Conservation (phyloP, 1,284 basidiomycete species). For the Tylopilus sp. region DNA sequence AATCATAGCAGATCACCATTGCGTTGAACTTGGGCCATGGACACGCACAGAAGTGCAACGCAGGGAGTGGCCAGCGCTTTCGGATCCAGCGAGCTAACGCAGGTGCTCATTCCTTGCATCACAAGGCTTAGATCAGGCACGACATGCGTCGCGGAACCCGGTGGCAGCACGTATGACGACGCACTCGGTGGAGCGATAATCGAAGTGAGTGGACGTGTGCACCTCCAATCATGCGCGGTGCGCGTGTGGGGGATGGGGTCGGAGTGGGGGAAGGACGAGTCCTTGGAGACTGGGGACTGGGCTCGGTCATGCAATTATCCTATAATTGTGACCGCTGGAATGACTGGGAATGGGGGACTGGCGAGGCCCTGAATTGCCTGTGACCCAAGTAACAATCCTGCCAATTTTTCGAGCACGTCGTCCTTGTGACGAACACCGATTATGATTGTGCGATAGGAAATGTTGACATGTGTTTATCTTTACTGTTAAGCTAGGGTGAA, state of each 20-base stretch:
- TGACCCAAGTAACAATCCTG: conserved; percentile 26
- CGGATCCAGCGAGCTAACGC: conserved; percentile 20
- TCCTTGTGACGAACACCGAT: conserved; percentile 25
- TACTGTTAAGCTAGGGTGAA: not conserved
- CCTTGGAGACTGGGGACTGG: conserved; percentile 31
- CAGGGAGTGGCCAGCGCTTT: conserved; percentile 6
- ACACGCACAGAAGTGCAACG: conserved; percentile 20
- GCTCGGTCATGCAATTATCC: conserved; percentile 16
- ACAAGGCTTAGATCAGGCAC: not conserved
- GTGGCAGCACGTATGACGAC: conserved; percentile 14
- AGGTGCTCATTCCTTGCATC: conserved; percentile 3
- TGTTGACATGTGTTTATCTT: conserved; percentile 30
- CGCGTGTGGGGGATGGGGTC: conserved; percentile 19
- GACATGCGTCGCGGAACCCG: conserved; percentile 8
- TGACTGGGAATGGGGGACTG: conserved; percentile 21
- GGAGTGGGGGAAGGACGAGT: conserved; percentile 30
- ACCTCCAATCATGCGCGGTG: conserved; percentile 23
- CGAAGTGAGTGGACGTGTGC: conserved; percentile 24
- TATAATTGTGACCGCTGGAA: conserved; percentile 21
- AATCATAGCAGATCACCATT: conserved; percentile 4
- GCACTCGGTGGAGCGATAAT: conserved; percentile 25
- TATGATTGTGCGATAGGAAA: not conserved
- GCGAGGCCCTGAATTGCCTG: conserved; percentile 29
- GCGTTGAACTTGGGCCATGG: conserved; percentile 17
- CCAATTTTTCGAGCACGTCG: conserved; percentile 32